A percentile compares a stretch with the other conserved stretches of the same genome.
phyloP scores from a whole-genome alignment of 805 yeast genomes.

The Kluyveromyces wickerhamii region DNA sequence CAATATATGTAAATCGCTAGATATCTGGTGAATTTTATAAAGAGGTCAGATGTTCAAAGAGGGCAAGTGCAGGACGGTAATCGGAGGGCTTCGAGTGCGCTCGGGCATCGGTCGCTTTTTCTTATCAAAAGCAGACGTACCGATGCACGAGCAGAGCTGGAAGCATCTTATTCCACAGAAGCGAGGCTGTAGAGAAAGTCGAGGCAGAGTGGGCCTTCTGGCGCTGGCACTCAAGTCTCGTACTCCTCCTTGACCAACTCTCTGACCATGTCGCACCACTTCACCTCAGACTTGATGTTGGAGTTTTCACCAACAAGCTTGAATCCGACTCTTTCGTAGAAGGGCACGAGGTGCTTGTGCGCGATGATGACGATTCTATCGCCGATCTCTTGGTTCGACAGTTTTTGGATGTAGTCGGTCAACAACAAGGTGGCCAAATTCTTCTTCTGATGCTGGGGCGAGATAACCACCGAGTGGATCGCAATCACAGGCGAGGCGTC shows the following conservation, averaged over 20 bases:
- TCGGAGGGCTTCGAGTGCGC: no score
- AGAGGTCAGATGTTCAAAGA: no score
- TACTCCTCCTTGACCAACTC: slow-evolving; percentile 31
- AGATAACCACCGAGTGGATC: slow-evolving; percentile 73
- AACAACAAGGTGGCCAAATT: slow-evolving; percentile 76
- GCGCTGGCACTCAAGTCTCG: slow-evolving; percentile 24
- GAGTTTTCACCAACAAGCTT: slow-evolving; percentile 50
- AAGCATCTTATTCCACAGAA: no score
- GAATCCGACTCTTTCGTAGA: slow-evolving; percentile 80
- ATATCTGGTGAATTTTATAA: no score
- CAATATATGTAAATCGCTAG: no score
- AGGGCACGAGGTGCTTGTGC: slow-evolving; percentile 58
- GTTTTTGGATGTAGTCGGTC: slow-evolving; percentile 84
- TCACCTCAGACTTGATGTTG: slow-evolving; percentile 22
- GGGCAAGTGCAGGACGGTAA: no score
- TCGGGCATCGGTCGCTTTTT: no score
- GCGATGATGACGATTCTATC: slow-evolving; percentile 68
- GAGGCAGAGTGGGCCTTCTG: no score
- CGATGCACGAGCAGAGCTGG: no score
- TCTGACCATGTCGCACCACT: slow-evolving; percentile 32
- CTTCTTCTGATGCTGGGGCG: slow-evolving; percentile 70
- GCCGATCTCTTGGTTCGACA: slow-evolving; percentile 81
- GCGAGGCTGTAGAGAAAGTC: no score
- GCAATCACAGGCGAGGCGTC: slow-evolving; percentile 72
- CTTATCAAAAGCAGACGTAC: no score